These are phyloP conservation scores for Purshia tridentata DNA, from an alignment of 306 rosid genomes.

Conservation along the genomic window DNA sequence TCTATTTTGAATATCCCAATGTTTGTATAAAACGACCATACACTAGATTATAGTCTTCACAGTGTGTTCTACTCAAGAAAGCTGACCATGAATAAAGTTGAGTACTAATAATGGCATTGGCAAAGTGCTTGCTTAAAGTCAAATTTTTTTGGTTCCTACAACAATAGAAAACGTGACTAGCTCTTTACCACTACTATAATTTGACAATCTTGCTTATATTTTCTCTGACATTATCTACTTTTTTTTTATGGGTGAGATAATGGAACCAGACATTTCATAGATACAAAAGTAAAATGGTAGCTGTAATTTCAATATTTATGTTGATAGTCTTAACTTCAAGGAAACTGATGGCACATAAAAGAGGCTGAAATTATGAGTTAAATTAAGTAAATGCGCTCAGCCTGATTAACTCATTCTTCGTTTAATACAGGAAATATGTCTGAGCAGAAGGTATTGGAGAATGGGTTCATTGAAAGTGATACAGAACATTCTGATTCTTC, in stretches of 20 bases:
- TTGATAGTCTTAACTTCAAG: not conserved
- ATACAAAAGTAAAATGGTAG: not conserved
- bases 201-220: not conserved
- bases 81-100: not conserved
- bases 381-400: not conserved
- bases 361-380: not conserved
- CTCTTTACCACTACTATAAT: not conserved
- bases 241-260: not conserved
- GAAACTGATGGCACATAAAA: not conserved
- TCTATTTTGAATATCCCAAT: not conserved
- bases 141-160: not conserved
- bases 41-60: not conserved
- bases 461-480: constrained; percentile 35
- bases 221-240: not conserved
- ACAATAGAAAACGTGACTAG: not conserved
- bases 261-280: not conserved
- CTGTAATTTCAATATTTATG: not conserved
- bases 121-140: not conserved
- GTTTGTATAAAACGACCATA: no score
- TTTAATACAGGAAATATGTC: constrained; percentile 41
- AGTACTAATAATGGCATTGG: not conserved
- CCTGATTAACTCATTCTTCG: constrained; percentile 3
- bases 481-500: constrained; percentile 27
- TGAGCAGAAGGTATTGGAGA: constrained; percentile 15
- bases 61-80: not conserved